Base-by-base conservation (phyloP, 257 asterid species). In the Petrea volubilis region DNA sequence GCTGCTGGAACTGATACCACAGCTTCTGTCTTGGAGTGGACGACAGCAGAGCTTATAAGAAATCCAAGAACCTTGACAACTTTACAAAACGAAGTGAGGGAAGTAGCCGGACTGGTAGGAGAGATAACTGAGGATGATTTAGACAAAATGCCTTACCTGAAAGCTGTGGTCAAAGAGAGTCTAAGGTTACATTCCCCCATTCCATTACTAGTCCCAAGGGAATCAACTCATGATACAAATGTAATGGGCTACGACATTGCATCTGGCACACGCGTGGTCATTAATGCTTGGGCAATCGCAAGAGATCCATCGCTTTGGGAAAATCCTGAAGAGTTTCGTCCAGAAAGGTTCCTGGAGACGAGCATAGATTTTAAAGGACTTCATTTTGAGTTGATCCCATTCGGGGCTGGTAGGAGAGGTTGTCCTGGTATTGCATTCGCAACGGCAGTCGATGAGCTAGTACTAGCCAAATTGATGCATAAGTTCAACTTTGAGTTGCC, bases 401-500 rank as follows among this genome's bases (percentile, higher is more conserved):
- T 85, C 53, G 94, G 96, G 2, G 79, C 88, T 0, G 96, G 94
- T 0, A 61, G 90, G 50, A 83, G 91, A 53, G 84, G 78, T 0
- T 87, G 93, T 25, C 94, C 88, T 0, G 96, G 87, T 3, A 71
- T 77, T 6, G 5, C 66, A 1, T 82, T 80, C 47, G 82, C 69
- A 1, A 24, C 55, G 23, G 59, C 63, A 0, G 47, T 72, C 1
- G 69, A 13, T 41, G 92, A 83, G 64, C 73, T 86, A 25, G 83
- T 71, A 3, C 18, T 86, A 1, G 88, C 92, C 3, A 82, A 63
- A 6, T 25, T 86, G 55, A 53, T 85, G 50, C 76, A 70, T 34
- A 71, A 76, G 7, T 82, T 86, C 60, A 46, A 78, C 57, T 80
- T 79, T 25, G 60, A 34, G 27, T 62, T 75, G 75, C 84, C 86